Conservation (phyloP, 345 rosid species). For the Camelina sativa region DNA sequence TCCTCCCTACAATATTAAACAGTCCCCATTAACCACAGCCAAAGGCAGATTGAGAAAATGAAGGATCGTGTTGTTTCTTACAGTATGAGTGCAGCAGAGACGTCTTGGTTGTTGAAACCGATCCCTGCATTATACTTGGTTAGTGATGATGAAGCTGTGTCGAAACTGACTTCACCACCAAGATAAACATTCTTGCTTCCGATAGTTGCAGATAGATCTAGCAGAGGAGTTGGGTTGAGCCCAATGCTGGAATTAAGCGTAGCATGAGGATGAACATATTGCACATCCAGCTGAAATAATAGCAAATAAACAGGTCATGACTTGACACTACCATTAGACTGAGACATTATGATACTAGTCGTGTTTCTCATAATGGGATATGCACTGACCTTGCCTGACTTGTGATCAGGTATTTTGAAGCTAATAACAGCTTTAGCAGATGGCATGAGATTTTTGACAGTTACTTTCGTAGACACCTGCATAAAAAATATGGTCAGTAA, state of each 20-base stretch:
- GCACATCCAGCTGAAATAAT: slow-evolving; percentile 68
- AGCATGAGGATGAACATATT: slow-evolving; percentile 76
- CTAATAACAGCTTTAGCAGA: slow-evolving; percentile 63
- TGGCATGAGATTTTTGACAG: slow-evolving; percentile 62
- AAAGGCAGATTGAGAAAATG: neutral
- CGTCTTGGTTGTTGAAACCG: slow-evolving; percentile 63
- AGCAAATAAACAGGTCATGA: slow-evolving; percentile 21
- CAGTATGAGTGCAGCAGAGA: slow-evolving; percentile 69
- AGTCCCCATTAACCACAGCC: neutral
- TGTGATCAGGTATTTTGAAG: slow-evolving; percentile 84
- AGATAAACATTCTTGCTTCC: slow-evolving; percentile 65
- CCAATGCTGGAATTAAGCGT: slow-evolving; percentile 76
- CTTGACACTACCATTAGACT: neutral
- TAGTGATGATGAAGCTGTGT: slow-evolving; percentile 71
- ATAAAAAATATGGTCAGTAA: slow-evolving; percentile 20
- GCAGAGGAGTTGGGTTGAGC: slow-evolving; percentile 70
- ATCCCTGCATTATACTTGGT: slow-evolving; percentile 77
- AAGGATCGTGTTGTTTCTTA: slow-evolving; percentile 47
- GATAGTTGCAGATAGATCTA: slow-evolving; percentile 78
- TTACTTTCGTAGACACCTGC: slow-evolving; percentile 75
- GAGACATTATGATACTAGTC: neutral
- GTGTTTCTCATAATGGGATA: slow-evolving; percentile 3
- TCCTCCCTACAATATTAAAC: slow-evolving; percentile 52
- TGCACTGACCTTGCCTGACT: slow-evolving; percentile 89
- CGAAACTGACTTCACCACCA: slow-evolving; percentile 81